Conservation (phyloP, 306 rosid species). For the Clitoria ternatea region DNA sequence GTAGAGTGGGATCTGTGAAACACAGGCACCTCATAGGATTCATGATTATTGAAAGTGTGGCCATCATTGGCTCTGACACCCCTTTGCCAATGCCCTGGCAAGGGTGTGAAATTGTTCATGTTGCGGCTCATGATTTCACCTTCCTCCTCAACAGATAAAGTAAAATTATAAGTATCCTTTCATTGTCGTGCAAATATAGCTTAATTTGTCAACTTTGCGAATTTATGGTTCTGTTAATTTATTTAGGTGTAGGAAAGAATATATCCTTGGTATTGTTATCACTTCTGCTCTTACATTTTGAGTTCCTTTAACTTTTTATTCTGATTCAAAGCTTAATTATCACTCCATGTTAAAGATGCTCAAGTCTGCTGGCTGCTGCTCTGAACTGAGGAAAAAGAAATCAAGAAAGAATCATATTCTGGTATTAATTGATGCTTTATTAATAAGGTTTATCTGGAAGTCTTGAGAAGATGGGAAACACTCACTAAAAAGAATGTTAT, state of each 20-base stretch:
- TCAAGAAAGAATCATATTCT: neutral
- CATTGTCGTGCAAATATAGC: slow-evolving; percentile 1
- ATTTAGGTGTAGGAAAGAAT: slow-evolving; percentile 24
- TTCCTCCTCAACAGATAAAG: slow-evolving; percentile 2
- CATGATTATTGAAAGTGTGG: slow-evolving; percentile 19
- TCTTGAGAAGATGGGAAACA: neutral
- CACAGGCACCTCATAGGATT: slow-evolving; percentile 35
- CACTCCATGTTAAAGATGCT: slow-evolving; percentile 33
- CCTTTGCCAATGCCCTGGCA: slow-evolving; percentile 19
- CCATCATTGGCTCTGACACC: slow-evolving; percentile 33
- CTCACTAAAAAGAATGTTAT: neutral
- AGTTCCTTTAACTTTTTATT: neutral
- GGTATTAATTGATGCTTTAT: slow-evolving; percentile 1
- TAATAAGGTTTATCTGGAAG: neutral
- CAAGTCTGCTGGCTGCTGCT: neutral
- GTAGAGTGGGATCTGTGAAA: slow-evolving; percentile 32
- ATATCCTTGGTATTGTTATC: slow-evolving; percentile 10
- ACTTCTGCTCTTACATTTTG: slow-evolving; percentile 23
- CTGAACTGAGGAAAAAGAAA: neutral
- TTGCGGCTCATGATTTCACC: slow-evolving; percentile 43
- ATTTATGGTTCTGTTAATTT: slow-evolving; percentile 18
- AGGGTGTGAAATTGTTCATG: slow-evolving; percentile 30
- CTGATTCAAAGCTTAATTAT: slow-evolving; percentile 35
- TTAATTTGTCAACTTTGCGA: neutral
- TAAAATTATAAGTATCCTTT: slow-evolving; percentile 7